Evolutionary conservation across 1,139 yeast genomes (phyloP).

Genomic region (Geotrichum aggregatum): DNA sequence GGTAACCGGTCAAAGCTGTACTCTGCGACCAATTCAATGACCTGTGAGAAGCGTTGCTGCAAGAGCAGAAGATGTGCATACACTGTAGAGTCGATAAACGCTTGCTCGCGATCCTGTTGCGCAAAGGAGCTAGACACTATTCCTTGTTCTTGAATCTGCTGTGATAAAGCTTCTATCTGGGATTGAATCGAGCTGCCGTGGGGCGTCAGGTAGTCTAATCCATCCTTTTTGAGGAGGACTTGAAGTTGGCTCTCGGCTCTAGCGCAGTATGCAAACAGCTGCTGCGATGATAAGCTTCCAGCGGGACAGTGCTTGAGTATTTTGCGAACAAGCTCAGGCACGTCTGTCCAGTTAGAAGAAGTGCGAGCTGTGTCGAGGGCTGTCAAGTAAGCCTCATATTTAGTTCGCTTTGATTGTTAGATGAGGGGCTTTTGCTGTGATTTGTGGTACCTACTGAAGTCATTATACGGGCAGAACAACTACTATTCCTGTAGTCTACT

Average conservation of each 20-base stretch:
- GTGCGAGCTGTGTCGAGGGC: slow-evolving; percentile 28
- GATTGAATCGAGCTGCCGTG: slow-evolving; percentile 5
- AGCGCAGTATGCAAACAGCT: slow-evolving; percentile 17
- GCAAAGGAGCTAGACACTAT: not conserved
- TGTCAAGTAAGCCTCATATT: slow-evolving; percentile 20
- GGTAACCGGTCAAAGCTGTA: not conserved
- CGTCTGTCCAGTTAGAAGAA: slow-evolving; percentile 25
- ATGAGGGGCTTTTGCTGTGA: not conserved
- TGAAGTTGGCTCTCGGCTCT: slow-evolving; percentile 15
- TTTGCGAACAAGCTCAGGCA: slow-evolving; percentile 29
- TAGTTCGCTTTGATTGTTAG: slow-evolving; percentile 6
- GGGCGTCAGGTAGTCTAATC: slow-evolving; percentile 16
- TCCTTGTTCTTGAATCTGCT: slow-evolving; percentile 3
- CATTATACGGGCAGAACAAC: no score
- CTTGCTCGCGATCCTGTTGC: slow-evolving; percentile 16
- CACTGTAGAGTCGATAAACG: slow-evolving; percentile 25
- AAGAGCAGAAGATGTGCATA: slow-evolving; percentile 27
- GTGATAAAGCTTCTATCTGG: slow-evolving; percentile 3
- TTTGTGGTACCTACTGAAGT: slow-evolving; percentile 3
- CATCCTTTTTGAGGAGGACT: not conserved
- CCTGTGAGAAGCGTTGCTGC: slow-evolving; percentile 23
- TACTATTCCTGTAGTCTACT: no score
- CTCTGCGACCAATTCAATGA: slow-evolving; percentile 19
- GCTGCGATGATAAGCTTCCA: slow-evolving; percentile 3
- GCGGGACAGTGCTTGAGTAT: slow-evolving; percentile 24